Conservation (phyloP, 1,139 yeast species). For the Casaregolazyma lundiana region DNA sequence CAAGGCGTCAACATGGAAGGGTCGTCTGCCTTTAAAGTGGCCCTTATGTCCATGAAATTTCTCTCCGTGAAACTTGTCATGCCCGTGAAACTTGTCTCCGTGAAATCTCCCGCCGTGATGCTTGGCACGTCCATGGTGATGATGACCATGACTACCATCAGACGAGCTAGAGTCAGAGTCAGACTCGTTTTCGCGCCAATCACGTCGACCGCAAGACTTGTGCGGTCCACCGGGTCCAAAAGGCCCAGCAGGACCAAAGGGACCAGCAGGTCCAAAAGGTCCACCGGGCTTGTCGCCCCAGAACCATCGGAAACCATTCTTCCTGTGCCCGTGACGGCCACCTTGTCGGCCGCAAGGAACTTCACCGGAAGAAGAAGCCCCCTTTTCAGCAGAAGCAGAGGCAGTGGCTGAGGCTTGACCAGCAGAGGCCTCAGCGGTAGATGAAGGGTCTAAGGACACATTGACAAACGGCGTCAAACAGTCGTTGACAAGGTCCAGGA, state of each 20-base stretch:
- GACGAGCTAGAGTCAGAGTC: conserved; percentile 20
- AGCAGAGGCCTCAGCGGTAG: not conserved
- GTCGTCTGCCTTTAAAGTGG: not conserved
- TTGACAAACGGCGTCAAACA: conserved; percentile 1
- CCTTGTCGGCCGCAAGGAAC: not conserved
- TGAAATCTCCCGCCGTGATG: too few species aligned
- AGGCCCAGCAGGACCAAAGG: not conserved
- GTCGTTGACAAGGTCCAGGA: conserved; percentile 6
- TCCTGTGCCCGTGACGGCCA: not conserved
- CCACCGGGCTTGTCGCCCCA: not conserved
- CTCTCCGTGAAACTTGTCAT: not conserved
- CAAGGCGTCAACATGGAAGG: not conserved
- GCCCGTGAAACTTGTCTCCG: not conserved
- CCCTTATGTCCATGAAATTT: not conserved
- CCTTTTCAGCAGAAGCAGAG: not conserved
- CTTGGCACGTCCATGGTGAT: not conserved
- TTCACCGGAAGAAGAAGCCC: conserved; percentile 11
- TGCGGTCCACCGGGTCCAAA: not conserved
- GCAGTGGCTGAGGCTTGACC: conserved; percentile 1
- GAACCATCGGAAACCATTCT: conserved; percentile 2
- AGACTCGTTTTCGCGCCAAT: too few species aligned
- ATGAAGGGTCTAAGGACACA: not conserved
- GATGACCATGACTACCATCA: too few species aligned
- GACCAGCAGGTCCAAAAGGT: not conserved
- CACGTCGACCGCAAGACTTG: conserved; percentile 6